Conservation (phyloP, 352 stramenopile species). For the Globisporangium camurandrum region DNA sequence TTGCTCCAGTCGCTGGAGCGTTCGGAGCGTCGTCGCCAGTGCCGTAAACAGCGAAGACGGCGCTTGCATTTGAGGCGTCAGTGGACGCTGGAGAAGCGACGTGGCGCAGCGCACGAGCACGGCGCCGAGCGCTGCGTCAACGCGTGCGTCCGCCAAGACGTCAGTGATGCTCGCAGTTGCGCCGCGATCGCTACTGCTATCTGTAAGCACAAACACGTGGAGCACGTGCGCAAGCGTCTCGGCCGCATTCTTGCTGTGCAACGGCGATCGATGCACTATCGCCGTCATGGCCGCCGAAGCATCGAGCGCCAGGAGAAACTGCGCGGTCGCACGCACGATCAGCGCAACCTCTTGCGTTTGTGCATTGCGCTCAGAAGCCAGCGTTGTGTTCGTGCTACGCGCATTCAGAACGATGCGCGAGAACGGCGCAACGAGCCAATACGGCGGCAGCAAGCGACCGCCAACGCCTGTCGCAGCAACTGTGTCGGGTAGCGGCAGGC, state of each 20-base stretch:
- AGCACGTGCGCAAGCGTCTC: constrained; percentile 74
- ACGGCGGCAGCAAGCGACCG: constrained; percentile 48
- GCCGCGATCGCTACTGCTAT: too few species aligned
- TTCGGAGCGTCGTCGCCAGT: constrained; percentile 40
- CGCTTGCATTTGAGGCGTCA: constrained; percentile 7
- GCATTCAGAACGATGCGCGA: constrained; percentile 63
- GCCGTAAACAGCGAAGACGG: constrained; percentile 30
- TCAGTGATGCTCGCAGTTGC: too few species aligned
- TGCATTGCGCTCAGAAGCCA: too few species aligned
- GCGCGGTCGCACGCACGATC: constrained; percentile 57
- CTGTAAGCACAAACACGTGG: constrained; percentile 67
- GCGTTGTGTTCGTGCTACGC: constrained; percentile 8
- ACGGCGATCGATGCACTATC: not conserved
- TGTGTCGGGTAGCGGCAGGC: constrained; percentile 45
- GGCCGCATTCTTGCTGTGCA: constrained; percentile 17
- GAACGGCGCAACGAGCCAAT: constrained; percentile 66
- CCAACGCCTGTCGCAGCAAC: too few species aligned
- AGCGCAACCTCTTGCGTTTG: constrained; percentile 80
- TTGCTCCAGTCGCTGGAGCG: constrained; percentile 35
- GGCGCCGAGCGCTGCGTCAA: constrained; percentile 40
- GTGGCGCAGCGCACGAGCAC: constrained; percentile 39
- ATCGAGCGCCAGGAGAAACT: constrained; percentile 58
- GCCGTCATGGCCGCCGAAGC: constrained; percentile 5
- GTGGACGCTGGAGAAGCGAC: too few species aligned
- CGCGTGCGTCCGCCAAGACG: constrained; percentile 61